Conservation (phyloP, 2,329 filamentous ascomycete genomes). For the Tolypocladium pustulatum region DNA sequence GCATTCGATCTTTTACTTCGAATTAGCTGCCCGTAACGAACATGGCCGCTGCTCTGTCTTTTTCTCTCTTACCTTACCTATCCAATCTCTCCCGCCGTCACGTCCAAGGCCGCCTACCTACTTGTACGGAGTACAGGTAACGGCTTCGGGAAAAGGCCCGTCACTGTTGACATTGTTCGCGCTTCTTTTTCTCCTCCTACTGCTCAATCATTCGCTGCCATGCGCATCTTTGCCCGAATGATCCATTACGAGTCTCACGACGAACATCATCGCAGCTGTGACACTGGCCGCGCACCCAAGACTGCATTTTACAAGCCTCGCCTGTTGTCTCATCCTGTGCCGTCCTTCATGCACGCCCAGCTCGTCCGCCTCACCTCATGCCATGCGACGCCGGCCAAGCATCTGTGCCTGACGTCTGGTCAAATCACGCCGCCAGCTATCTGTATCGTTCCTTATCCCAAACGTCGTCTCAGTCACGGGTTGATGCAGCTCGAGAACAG, state of each 20-base stretch:
- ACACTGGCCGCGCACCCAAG: not conserved
- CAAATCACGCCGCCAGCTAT: not conserved
- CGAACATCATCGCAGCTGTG: not conserved
- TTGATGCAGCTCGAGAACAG: not conserved
- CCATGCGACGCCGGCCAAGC: not conserved
- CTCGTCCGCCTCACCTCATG: constrained; percentile 4
- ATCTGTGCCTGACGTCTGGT: constrained; percentile 2
- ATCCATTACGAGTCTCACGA: not conserved
- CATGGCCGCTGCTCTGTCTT: not conserved
- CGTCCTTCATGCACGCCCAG: not conserved
- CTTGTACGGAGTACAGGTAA: not conserved
- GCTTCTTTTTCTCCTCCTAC: not conserved
- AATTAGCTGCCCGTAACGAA: not conserved
- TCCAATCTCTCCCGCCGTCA: not conserved
- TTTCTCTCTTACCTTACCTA: not conserved
- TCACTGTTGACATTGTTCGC: not conserved
- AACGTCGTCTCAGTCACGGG: not conserved
- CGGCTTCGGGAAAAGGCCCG: not conserved
- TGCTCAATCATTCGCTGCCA: not conserved
- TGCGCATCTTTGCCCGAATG: not conserved
- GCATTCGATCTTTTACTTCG: not conserved
- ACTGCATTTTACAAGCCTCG: not conserved
- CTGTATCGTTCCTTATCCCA: not conserved
- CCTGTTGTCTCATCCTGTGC: not conserved
- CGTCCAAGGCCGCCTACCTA: not conserved